These are phyloP conservation scores for Ogataea hybrid DNA, from an alignment of 1,139 yeast genomes.

Conservation along the genomic window DNA sequence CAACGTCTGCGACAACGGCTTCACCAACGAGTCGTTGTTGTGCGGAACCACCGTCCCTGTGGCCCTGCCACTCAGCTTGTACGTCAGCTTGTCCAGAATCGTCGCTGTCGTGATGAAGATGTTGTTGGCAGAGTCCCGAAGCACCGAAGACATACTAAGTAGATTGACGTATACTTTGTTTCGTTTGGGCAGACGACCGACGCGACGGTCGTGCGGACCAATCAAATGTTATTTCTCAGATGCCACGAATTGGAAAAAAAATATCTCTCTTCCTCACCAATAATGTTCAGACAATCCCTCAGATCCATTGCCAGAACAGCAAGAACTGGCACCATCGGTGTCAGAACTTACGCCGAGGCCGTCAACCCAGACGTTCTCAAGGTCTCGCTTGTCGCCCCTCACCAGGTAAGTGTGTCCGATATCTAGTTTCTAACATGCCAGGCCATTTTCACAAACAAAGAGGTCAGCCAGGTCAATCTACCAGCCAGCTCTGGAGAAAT, in stretches of 20 bases:
- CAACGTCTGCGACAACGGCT: constrained; percentile 27
- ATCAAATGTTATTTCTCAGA: constrained; percentile 11
- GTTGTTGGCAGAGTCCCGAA: constrained; percentile 31
- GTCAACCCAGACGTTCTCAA: constrained; percentile 77
- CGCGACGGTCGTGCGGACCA: constrained; percentile 13
- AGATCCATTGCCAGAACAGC: constrained; percentile 57
- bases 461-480: constrained; percentile 84
- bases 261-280: constrained; percentile 2
- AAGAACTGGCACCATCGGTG: constrained; percentile 46
- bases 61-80: constrained; percentile 28
- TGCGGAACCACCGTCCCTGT: constrained; percentile 32
- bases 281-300: constrained; percentile 68
- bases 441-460: constrained; percentile 36
- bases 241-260: constrained; percentile 11
- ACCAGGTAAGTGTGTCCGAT: constrained; percentile 48
- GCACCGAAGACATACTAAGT: constrained; percentile 26
- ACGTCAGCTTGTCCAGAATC: constrained; percentile 29
- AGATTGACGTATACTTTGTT: too few relatives aligned
- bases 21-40: constrained; percentile 27
- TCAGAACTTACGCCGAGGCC: constrained; percentile 79
- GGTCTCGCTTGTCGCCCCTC: constrained; percentile 89
- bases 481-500: constrained; percentile 96
- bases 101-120: constrained; percentile 31
- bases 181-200: constrained; percentile 4
- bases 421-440: constrained; percentile 1